Evolutionary conservation across 148 eudicot species (phyloP).

Genomic region (Heliosperma pusillum): DNA sequence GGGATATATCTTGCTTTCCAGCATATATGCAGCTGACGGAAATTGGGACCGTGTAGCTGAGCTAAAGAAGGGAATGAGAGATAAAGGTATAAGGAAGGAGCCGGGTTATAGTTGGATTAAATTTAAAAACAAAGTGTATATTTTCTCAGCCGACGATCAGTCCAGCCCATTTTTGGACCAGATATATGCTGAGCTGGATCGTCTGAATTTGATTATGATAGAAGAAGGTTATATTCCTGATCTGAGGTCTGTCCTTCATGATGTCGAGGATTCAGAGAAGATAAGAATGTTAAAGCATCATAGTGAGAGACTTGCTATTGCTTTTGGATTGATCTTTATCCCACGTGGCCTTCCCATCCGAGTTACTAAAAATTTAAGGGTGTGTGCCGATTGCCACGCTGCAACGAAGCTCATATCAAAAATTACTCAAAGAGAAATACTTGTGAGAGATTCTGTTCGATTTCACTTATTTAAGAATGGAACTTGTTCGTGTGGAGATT

Average conservation of each 20-base stretch:
- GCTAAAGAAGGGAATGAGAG: slow-evolving; percentile 71
- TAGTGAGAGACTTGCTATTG: slow-evolving; percentile 95
- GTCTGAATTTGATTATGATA: slow-evolving; percentile 54
- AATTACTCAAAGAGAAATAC: slow-evolving; percentile 83
- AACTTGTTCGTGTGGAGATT: slow-evolving; percentile 96
- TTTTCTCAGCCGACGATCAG: slow-evolving; percentile 85
- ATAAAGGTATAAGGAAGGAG: slow-evolving; percentile 68
- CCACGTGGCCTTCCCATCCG: slow-evolving; percentile 65
- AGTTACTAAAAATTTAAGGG: slow-evolving; percentile 87
- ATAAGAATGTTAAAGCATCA: slow-evolving; percentile 67
- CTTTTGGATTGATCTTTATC: slow-evolving; percentile 76
- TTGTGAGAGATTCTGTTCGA: slow-evolving; percentile 90
- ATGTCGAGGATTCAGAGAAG: slow-evolving; percentile 80
- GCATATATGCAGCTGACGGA: slow-evolving; percentile 73
- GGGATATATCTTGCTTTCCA: slow-evolving; percentile 70
- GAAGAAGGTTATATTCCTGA: slow-evolving; percentile 80
- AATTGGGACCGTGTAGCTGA: slow-evolving; percentile 80
- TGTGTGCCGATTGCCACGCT: slow-evolving; percentile 88
- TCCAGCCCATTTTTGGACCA: slow-evolving; percentile 66
- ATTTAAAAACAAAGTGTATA: slow-evolving; percentile 61
- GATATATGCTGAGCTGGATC: slow-evolving; percentile 58
- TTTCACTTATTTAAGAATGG: slow-evolving; percentile 93
- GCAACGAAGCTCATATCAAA: slow-evolving; percentile 85
- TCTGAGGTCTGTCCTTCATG: slow-evolving; percentile 62
- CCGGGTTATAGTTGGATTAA: slow-evolving; percentile 95